Percentiles rank a stretch among this genome's conserved stretches.
phyloP scores from a whole-genome alignment of 1,284 basidiomycete genomes.

The Tremellales sp. region DNA sequence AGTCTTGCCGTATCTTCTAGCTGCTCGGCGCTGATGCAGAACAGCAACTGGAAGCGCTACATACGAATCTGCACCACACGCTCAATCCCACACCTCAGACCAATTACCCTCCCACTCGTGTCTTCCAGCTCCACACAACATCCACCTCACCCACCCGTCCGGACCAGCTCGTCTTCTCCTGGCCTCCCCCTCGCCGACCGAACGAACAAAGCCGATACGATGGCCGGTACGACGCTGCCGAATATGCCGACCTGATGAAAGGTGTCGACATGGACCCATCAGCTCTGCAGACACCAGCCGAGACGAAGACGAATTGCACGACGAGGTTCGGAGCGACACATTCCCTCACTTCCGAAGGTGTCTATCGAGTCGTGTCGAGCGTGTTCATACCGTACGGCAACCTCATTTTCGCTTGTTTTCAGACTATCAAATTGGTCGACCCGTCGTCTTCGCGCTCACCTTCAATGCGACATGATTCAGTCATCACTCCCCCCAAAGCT shows the following conservation, averaged over 20 bases:
- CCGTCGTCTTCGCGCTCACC: not conserved
- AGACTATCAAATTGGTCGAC: constrained; percentile 66
- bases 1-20: constrained; percentile 10
- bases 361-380: constrained; percentile 66
- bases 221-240: constrained; percentile 69
- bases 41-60: constrained; percentile 32
- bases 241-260: constrained; percentile 75
- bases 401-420: constrained; percentile 52
- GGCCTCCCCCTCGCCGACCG: constrained; percentile 61
- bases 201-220: constrained; percentile 21
- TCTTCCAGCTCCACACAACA: constrained; percentile 46
- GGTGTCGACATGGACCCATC: constrained; percentile 64
- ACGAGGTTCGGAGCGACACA: constrained; percentile 82
- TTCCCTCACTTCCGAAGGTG: constrained; percentile 57
- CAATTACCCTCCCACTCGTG: constrained; percentile 36
- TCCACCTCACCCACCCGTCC: constrained; percentile 19
- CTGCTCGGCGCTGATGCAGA: not conserved
- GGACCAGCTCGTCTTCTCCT: constrained; percentile 64
- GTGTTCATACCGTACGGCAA: constrained; percentile 90
- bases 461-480: not conserved
- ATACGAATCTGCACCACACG: constrained; percentile 25
- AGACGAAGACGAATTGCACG: constrained; percentile 88
- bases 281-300: constrained; percentile 54
- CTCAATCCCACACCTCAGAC: constrained; percentile 17
- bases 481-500: not conserved